phyloP scores from a whole-genome alignment of 768 basidiomycete species.

The Stropharia rugosoannulata region DNA sequence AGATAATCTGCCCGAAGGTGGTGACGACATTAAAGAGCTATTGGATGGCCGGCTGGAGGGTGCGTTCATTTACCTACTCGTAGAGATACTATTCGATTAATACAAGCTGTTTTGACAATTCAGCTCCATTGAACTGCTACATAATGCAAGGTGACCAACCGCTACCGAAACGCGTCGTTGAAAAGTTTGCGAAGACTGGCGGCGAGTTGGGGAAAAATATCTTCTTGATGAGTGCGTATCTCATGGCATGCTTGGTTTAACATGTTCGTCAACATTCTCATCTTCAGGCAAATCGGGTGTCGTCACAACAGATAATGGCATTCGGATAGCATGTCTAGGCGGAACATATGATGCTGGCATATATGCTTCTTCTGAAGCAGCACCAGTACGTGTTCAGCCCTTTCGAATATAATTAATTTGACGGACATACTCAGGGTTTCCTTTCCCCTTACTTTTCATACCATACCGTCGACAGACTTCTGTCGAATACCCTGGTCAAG shows the following conservation, averaged over 20 bases:
- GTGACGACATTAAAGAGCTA: conserved; percentile 45
- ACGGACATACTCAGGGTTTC: conserved; percentile 55
- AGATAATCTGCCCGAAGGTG: conserved; percentile 23
- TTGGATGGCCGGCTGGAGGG: conserved; percentile 70
- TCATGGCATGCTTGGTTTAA: neutral
- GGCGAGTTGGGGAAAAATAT: conserved; percentile 84
- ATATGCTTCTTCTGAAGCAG: conserved; percentile 57
- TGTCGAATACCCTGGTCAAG: conserved; percentile 66
- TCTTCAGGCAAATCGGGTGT: conserved; percentile 75
- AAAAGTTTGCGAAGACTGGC: conserved; percentile 71
- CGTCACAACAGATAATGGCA: conserved; percentile 73
- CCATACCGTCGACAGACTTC: conserved; percentile 67
- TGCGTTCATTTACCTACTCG: conserved; percentile 22
- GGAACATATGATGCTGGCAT: conserved; percentile 68
- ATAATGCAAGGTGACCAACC: conserved; percentile 86
- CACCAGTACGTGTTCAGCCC: conserved; percentile 49
- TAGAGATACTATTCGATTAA: neutral
- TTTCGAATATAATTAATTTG: neutral
- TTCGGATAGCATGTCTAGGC: conserved; percentile 85
- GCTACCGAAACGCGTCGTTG: conserved; percentile 70
- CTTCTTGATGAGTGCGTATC: conserved; percentile 73
- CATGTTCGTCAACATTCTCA: conserved; percentile 5
- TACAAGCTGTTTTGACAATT: neutral
- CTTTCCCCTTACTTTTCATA: conserved; percentile 73
- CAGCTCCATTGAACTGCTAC: conserved; percentile 89